A percentile compares a stretch with the other conserved stretches of the same genome.
phyloP scores from a whole-genome alignment of 768 basidiomycete genomes.

The Amanita brunnescens region DNA sequence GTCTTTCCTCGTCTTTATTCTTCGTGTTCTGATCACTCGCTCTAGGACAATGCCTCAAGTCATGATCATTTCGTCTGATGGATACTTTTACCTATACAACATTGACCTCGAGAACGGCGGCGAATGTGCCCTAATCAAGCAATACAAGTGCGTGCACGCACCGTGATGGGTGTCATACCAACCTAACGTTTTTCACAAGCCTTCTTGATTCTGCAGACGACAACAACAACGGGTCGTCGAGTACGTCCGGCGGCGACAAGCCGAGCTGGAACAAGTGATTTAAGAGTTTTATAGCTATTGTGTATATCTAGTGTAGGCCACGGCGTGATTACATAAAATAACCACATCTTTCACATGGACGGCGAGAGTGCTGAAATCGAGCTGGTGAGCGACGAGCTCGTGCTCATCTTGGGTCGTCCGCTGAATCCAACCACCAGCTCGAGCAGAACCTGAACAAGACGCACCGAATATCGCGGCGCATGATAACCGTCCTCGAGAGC shows the following conservation, averaged over 20 bases:
- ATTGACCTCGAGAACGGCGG: conserved; percentile 96
- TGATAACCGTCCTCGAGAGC: conserved; percentile 80
- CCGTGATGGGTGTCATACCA: background rate
- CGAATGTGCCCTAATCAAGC: conserved; percentile 91
- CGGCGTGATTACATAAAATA: no score
- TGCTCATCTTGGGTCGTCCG: background rate
- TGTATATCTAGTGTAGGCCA: no score
- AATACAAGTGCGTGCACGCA: conserved; percentile 58
- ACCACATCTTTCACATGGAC: conserved; percentile 25
- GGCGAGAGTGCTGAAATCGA: conserved; percentile 73
- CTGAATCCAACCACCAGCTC: conserved; percentile 34
- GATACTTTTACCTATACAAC: conserved; percentile 91
- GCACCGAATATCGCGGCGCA: conserved; percentile 73
- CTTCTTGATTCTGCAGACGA: conserved; percentile 3
- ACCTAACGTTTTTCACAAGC: background rate
- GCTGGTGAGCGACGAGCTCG: conserved; percentile 31
- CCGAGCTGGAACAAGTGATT: background rate
- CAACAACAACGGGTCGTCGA: no score
- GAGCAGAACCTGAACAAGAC: conserved; percentile 88
- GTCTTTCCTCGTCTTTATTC: background rate
- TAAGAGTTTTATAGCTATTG: no score
- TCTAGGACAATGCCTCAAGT: conserved; percentile 87
- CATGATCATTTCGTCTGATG: conserved; percentile 94
- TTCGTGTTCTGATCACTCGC: no score
- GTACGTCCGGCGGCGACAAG: background rate